These are phyloP conservation scores for Trametes pubescens DNA, from an alignment of 1,284 basidiomycete species.

Conservation along the genomic window DNA sequence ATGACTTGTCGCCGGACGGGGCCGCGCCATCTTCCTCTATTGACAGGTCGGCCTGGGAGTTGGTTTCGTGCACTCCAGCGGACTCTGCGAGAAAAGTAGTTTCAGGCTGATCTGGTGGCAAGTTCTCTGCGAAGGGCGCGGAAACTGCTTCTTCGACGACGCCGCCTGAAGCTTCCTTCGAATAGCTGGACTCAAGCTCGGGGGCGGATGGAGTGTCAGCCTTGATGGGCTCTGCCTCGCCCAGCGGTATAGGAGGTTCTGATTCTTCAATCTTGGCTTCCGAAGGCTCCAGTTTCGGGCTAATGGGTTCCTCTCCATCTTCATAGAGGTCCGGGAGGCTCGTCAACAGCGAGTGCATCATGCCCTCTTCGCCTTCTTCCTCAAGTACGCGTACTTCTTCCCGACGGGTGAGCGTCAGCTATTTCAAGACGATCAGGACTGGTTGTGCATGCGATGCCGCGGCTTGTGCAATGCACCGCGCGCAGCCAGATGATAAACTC, in stretches of 20 bases:
- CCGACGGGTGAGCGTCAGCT: slow-evolving; percentile 72
- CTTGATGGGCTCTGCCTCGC: background rate
- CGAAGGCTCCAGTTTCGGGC: background rate
- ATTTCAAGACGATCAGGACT: slow-evolving; percentile 3
- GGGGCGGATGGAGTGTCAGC: background rate
- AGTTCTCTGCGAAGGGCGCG: background rate
- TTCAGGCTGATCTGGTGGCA: background rate
- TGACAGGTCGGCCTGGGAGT: background rate
- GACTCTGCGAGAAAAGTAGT: background rate
- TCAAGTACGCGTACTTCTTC: slow-evolving; percentile 62
- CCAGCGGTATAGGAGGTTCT: background rate
- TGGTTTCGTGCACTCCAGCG: background rate
- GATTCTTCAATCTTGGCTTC: slow-evolving; percentile 17
- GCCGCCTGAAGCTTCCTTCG: background rate
- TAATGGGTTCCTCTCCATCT: slow-evolving; percentile 39
- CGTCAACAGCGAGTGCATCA: slow-evolving; percentile 86
- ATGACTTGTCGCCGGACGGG: no score
- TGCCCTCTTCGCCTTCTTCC: slow-evolving; percentile 76
- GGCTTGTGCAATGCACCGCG: no score
- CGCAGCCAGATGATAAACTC: slow-evolving; percentile 41
- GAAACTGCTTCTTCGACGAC: background rate
- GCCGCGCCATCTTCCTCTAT: background rate
- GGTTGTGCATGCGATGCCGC: background rate
- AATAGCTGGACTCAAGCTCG: background rate
- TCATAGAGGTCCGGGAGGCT: slow-evolving; percentile 72